Conservation (phyloP, 768 basidiomycete species). For the Podaxis sp. region DNA sequence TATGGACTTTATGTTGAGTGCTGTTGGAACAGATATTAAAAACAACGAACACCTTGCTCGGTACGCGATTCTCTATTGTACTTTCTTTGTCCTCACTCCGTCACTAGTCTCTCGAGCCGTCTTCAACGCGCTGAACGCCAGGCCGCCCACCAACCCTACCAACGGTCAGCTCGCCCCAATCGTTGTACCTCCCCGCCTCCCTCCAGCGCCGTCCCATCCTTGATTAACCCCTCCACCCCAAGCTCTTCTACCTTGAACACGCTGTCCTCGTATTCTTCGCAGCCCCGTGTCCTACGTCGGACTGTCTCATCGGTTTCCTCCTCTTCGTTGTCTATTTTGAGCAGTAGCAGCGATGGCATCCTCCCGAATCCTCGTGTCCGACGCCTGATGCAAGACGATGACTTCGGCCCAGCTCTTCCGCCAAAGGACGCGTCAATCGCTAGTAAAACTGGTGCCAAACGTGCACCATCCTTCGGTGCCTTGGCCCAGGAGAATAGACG, state of each 20-base stretch:
- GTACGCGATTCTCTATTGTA: constrained; percentile 38
- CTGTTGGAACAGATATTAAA: constrained; percentile 39
- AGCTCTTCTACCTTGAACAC: constrained; percentile 65
- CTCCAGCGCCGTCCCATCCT: constrained; percentile 35
- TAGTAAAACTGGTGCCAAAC: constrained; percentile 40
- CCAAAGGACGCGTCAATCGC: constrained; percentile 28
- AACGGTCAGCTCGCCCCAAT: constrained; percentile 33
- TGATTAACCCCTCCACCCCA: constrained; percentile 56
- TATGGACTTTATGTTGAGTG: constrained; percentile 78
- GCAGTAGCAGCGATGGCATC: constrained; percentile 31
- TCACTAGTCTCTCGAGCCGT: constrained; percentile 56
- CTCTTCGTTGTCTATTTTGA: constrained; percentile 39
- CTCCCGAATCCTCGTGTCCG: constrained; percentile 49
- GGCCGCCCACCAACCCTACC: constrained; percentile 59
- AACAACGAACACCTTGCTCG: constrained; percentile 57
- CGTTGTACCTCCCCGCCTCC: constrained; percentile 42
- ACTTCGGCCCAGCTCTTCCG: constrained; percentile 33
- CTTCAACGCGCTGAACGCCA: constrained; percentile 64
- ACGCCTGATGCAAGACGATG: constrained; percentile 50
- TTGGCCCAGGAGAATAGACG: constrained; percentile 28
- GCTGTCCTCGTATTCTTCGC: constrained; percentile 37
- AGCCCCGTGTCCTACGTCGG: constrained; percentile 39
- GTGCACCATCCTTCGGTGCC: constrained; percentile 59
- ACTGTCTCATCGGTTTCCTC: constrained; percentile 46
- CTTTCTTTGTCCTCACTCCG: background rate